Evolutionary conservation across 257 asterid genomes (phyloP).

Genomic region (Solanum sejunctum): DNA sequence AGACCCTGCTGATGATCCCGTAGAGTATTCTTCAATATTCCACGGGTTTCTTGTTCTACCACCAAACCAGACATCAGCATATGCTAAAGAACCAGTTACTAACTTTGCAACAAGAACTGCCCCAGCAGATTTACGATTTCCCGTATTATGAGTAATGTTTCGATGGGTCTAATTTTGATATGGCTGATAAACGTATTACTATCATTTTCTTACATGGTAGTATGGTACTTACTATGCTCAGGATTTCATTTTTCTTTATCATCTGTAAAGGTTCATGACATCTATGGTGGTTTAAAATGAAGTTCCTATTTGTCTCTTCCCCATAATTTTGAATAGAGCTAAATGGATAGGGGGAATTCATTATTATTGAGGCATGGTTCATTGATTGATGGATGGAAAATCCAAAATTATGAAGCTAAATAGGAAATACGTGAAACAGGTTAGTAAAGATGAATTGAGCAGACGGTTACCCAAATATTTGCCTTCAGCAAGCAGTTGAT

Average conservation of each 20-base stretch:
- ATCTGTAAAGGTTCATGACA: neutral
- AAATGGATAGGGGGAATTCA: neutral
- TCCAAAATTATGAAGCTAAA: neutral
- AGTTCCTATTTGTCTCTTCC: neutral
- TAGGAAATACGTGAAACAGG: neutral
- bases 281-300: neutral
- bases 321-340: neutral
- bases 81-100: conserved; percentile 83
- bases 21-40: conserved; percentile 82
- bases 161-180: neutral
- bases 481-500: conserved; percentile 58
- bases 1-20: conserved; percentile 97
- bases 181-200: neutral
- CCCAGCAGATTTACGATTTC: conserved; percentile 36
- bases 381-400: neutral
- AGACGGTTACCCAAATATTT: conserved; percentile 41
- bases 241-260: neutral
- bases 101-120: conserved; percentile 90
- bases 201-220: neutral
- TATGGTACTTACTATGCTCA: neutral
- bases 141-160: neutral
- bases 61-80: conserved; percentile 95
- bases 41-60: conserved; percentile 99
- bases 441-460: neutral
- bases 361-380: neutral